phyloP scores from a whole-genome alignment of 2,329 filamentous ascomycete genomes.

The Domatiomyces globalis region DNA sequence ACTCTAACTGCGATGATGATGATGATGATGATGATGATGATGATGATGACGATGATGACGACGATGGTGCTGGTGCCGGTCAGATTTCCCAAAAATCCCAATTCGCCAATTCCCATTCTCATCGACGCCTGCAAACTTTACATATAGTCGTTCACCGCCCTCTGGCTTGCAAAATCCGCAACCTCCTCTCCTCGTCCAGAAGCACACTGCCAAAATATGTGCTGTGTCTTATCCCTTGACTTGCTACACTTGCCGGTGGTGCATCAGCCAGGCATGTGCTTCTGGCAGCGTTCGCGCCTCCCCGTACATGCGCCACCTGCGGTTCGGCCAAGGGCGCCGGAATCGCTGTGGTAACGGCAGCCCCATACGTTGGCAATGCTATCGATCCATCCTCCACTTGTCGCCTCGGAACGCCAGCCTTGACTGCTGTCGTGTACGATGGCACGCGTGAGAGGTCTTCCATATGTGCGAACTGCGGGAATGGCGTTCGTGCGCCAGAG shows the following conservation, averaged over 20 bases:
- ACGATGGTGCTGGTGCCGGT: too few species aligned
- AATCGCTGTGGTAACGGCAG: conserved; percentile 28
- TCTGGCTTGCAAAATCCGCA: conserved; percentile 28
- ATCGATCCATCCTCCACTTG: conserved; percentile 23
- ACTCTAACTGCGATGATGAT: background rate
- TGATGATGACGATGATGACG: too few species aligned
- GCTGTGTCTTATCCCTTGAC: conserved; percentile 13
- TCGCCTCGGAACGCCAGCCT: conserved; percentile 44
- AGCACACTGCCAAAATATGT: conserved; percentile 7
- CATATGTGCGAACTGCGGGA: conserved; percentile 40
- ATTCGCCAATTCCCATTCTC: too few species aligned
- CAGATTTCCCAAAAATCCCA: background rate
- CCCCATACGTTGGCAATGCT: conserved; percentile 51
- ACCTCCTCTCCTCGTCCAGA: conserved; percentile 27
- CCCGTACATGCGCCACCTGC: conserved; percentile 26
- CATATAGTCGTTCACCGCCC: conserved; percentile 12
- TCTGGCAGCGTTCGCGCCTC: conserved; percentile 26
- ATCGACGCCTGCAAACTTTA: too few species aligned
- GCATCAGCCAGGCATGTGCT: conserved; percentile 19
- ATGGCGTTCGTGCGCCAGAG: conserved; percentile 30
- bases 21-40: too few species aligned
- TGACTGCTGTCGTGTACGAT: conserved; percentile 62
- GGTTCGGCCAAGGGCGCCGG: conserved; percentile 24
- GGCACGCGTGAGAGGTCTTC: conserved; percentile 58
- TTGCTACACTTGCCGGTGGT: conserved; percentile 18